Percentiles rank a stretch among this genome's conserved stretches.
Conservation (phyloP, 2,329 filamentous ascomycete species). For the Xylaria sp. region DNA sequence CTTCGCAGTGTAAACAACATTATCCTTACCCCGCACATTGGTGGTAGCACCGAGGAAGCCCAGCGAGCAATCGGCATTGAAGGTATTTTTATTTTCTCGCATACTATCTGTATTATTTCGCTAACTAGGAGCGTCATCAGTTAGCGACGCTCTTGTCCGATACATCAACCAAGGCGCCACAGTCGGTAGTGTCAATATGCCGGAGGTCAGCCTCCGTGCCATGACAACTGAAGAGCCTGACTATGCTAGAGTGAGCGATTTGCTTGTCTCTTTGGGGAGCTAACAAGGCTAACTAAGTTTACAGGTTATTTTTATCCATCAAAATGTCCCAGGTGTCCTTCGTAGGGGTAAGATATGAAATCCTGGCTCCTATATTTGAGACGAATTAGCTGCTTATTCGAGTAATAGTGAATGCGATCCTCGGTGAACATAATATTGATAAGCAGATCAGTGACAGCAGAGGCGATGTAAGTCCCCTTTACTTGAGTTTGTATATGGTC, state of each 20-base stretch:
- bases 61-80: constrained; percentile 96
- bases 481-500: not conserved
- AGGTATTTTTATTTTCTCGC: constrained; percentile 54
- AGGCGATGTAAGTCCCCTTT: constrained; percentile 73
- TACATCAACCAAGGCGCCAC: constrained; percentile 98
- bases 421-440: constrained; percentile 96
- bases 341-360: constrained; percentile 69
- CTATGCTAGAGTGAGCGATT: constrained; percentile 76
- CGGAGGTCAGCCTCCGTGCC: constrained; percentile 92
- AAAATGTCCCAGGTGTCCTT: constrained; percentile 95
- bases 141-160: constrained; percentile 84
- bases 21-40: constrained; percentile 96
- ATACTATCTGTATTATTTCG: not conserved
- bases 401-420: constrained; percentile 85
- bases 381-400: constrained; percentile 27
- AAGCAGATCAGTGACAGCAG: constrained; percentile 98
- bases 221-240: constrained; percentile 89
- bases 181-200: constrained; percentile 92
- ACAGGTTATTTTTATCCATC: constrained; percentile 92
- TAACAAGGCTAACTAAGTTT: constrained; percentile 39
- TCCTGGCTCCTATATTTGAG: not conserved
- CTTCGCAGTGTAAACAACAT: constrained; percentile 88
- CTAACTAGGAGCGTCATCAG: constrained; percentile 55
- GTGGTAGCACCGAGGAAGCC: constrained; percentile 96
- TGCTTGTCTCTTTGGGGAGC: not conserved